phyloP scores from a whole-genome alignment of 2,329 filamentous ascomycete species.

The Sclerotinia glacialis region DNA sequence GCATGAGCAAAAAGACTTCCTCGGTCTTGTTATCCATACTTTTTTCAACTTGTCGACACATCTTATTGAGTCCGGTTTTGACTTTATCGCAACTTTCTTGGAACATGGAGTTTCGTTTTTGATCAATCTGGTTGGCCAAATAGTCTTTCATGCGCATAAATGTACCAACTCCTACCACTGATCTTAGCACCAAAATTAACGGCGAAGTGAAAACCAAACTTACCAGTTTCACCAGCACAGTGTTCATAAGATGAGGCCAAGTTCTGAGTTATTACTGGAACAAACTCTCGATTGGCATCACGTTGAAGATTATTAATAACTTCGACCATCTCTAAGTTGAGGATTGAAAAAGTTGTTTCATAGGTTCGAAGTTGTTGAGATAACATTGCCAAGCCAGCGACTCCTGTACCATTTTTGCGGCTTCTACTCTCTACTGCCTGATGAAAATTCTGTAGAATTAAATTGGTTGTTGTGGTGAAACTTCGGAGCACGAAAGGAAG shows the following conservation, averaged over 20 bases:
- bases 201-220: conserved; percentile 11
- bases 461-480: conserved; percentile 40
- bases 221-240: conserved; percentile 47
- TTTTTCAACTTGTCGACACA: conserved; percentile 38
- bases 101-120: conserved; percentile 49
- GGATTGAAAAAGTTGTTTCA: conserved; percentile 42
- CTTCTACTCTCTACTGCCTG: conserved; percentile 43
- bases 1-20: conserved; percentile 37
- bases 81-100: conserved; percentile 44
- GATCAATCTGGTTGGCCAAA: conserved; percentile 48
- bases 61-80: conserved; percentile 41
- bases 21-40: conserved; percentile 36
- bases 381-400: conserved; percentile 44
- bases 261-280: conserved; percentile 45
- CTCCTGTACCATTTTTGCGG: conserved; percentile 41
- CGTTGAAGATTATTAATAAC: conserved; percentile 48
- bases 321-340: conserved; percentile 39
- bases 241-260: conserved; percentile 49
- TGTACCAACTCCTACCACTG: conserved; percentile 42
- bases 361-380: conserved; percentile 45
- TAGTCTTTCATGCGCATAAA: conserved; percentile 52
- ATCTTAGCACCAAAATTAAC: conserved; percentile 1
- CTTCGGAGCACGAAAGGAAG: conserved; percentile 43
- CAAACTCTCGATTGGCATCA: conserved; percentile 54
- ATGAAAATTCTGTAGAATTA: conserved; percentile 44